Evolutionary conservation across 257 asterid genomes (phyloP).

Genomic region (Nicotiana knightiana): DNA sequence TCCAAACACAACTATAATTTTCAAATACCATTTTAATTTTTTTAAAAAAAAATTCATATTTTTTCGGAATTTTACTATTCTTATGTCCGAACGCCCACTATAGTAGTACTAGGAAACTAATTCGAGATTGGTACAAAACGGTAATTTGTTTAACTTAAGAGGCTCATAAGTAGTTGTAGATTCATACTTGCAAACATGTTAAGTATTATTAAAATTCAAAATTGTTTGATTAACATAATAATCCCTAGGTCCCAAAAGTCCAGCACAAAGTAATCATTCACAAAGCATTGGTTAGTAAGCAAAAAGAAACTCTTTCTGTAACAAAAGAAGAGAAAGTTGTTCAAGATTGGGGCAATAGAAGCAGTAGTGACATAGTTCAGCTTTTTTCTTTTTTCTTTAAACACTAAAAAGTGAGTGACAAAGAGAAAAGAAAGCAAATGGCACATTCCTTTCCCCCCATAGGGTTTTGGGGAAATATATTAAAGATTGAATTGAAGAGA

Average conservation of each 20-base stretch:
- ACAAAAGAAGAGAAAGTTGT: slow-evolving; percentile 7
- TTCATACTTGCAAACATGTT: not conserved
- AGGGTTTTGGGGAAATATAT: not conserved
- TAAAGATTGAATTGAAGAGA: slow-evolving; percentile 13
- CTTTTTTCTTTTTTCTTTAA: not conserved
- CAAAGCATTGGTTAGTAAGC: slow-evolving; percentile 5
- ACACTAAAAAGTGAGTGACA: slow-evolving; percentile 3
- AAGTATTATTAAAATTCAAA: not conserved
- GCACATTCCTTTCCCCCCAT: not conserved
- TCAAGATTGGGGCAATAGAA: not conserved
- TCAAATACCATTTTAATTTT: too few species aligned
- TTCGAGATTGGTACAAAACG: not conserved
- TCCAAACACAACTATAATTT: too few species aligned
- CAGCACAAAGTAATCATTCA: not conserved
- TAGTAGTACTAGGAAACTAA: too few species aligned
- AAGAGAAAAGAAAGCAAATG: not conserved
- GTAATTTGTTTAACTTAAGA: not conserved
- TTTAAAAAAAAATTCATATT: too few species aligned
- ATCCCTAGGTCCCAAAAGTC: not conserved
- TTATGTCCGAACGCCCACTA: too few species aligned
- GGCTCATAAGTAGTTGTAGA: not conserved
- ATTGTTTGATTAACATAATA: slow-evolving; percentile 1
- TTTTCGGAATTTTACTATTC: too few species aligned
- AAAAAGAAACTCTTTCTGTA: not conserved
- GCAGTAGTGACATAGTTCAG: not conserved